phyloP scores from a whole-genome alignment of 208 protist species.

The Wallacemonas sp. region DNA sequence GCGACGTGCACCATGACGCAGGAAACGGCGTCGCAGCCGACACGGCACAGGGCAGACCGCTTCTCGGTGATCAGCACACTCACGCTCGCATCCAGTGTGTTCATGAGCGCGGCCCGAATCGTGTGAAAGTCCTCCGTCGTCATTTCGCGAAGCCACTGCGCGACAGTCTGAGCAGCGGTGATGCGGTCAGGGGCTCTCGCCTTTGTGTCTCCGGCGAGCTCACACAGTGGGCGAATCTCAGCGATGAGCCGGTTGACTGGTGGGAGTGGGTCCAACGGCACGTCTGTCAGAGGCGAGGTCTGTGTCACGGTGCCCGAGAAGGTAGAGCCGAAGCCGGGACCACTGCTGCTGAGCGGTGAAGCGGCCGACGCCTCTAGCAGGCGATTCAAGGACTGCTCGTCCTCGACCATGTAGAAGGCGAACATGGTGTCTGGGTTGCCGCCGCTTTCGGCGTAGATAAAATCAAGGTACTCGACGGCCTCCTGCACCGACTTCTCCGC shows the following conservation, averaged over 20 bases:
- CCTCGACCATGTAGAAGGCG: conserved; percentile 85
- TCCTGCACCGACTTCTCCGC: conserved; percentile 55
- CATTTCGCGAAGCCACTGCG: conserved; percentile 52
- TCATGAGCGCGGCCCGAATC: conserved; percentile 19
- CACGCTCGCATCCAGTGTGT: conserved; percentile 27
- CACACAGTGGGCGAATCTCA: not conserved
- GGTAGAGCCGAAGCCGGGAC: conserved; percentile 6
- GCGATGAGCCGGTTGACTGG: not conserved
- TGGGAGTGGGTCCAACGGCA: not conserved
- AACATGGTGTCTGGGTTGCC: conserved; percentile 56
- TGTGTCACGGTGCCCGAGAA: conserved; percentile 4
- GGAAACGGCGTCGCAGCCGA: conserved; percentile 54
- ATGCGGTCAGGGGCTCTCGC: conserved; percentile 32
- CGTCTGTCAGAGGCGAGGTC: not conserved
- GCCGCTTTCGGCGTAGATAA: conserved; percentile 45
- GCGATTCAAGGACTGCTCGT: conserved; percentile 45
- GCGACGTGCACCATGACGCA: conserved; percentile 41
- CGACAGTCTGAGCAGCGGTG: conserved; percentile 42
- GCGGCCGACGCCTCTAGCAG: conserved; percentile 36
- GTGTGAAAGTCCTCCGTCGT: conserved; percentile 23
- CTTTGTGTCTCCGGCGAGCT: conserved; percentile 11
- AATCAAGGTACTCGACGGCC: conserved; percentile 81
- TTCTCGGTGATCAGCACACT: conserved; percentile 56
- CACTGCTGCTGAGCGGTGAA: conserved; percentile 5
- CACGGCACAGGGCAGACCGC: conserved; percentile 74